These are phyloP conservation scores for Diplosphaera chodatii DNA, from an alignment of 139 green algal species.

Conservation along the genomic window DNA sequence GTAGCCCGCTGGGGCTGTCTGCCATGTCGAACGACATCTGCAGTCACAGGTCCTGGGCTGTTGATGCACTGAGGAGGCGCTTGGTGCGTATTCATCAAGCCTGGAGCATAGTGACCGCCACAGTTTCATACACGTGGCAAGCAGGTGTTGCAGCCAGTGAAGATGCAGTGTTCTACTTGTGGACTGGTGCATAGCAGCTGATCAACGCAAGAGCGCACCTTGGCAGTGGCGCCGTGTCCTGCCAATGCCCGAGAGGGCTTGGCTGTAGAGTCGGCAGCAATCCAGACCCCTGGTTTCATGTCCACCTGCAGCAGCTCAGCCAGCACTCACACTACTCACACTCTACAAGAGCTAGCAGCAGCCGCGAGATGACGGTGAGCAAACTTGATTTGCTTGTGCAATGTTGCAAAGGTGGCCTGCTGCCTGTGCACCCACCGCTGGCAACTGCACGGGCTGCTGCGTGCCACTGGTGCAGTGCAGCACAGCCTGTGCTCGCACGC, in stretches of 20 bases:
- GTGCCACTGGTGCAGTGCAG: conserved; percentile 8
- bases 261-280: conserved; percentile 5
- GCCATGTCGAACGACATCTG: conserved; percentile 18
- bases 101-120: too few species aligned
- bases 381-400: too few species aligned
- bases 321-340: neutral
- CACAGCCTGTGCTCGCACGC: conserved; percentile 3
- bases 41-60: too few species aligned
- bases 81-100: neutral
- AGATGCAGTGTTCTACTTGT: too few species aligned
- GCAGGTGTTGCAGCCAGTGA: too few species aligned
- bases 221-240: conserved; percentile 8
- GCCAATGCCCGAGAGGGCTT: neutral
- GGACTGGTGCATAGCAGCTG: too few species aligned
- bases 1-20: conserved; percentile 1
- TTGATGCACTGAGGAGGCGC: neutral
- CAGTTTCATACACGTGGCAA: too few species aligned
- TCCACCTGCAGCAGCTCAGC: neutral
- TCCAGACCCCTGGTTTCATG: conserved; percentile 7
- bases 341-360: too few species aligned
- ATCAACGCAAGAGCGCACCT: neutral
- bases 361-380: too few species aligned
- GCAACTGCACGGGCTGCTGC: neutral
- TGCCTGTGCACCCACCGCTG: neutral
- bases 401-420: too few species aligned